These are phyloP conservation scores for Pseudogymnoascus verrucosus DNA, from an alignment of 2,329 filamentous ascomycete species.

Conservation along the genomic window DNA sequence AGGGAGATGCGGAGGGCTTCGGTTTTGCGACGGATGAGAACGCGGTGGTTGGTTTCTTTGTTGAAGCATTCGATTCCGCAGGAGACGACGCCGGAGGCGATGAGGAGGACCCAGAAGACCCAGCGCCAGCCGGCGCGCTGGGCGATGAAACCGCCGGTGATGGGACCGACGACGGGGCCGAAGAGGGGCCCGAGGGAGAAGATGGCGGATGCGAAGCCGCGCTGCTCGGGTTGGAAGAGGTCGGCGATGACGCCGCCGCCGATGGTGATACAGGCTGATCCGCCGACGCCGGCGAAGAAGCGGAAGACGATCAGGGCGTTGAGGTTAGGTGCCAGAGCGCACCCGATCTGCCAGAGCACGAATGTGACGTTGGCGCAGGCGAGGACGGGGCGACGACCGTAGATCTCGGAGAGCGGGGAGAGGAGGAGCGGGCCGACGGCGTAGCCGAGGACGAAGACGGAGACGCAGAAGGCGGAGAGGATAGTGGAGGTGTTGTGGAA, in stretches of 20 bases:
- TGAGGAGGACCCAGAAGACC: slow-evolving; percentile 39
- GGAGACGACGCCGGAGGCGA: slow-evolving; percentile 31
- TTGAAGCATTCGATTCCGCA: slow-evolving; percentile 34
- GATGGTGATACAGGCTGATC: slow-evolving; percentile 36
- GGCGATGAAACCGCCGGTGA: slow-evolving; percentile 23
- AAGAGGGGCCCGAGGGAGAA: slow-evolving; percentile 22
- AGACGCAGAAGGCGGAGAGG: slow-evolving; percentile 19
- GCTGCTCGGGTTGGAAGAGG: slow-evolving; percentile 27
- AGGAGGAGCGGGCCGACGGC: slow-evolving; percentile 49
- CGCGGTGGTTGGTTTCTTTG: slow-evolving; percentile 40
- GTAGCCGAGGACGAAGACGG: slow-evolving; percentile 53
- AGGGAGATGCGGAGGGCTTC: slow-evolving; percentile 36
- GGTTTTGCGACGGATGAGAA: slow-evolving; percentile 43
- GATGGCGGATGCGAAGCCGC: slow-evolving; percentile 26
- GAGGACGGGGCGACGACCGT: slow-evolving; percentile 51
- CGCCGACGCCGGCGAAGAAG: slow-evolving; percentile 40
- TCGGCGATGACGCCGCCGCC: slow-evolving; percentile 38
- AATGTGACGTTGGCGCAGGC: slow-evolving; percentile 51
- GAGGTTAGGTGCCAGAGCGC: slow-evolving; percentile 49
- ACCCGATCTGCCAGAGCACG: slow-evolving; percentile 55
- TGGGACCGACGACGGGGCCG: slow-evolving; percentile 27
- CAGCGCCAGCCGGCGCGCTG: slow-evolving; percentile 46
- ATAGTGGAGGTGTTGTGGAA: slow-evolving; percentile 21
- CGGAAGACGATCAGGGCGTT: slow-evolving; percentile 38
- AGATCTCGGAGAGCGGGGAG: slow-evolving; percentile 55